Percentiles rank a stretch among this genome's conserved stretches.
Evolutionary conservation across 225 moss, liverwort and hornwort genomes (phyloP).

Genomic region (Physcomitrellopsis africana): DNA sequence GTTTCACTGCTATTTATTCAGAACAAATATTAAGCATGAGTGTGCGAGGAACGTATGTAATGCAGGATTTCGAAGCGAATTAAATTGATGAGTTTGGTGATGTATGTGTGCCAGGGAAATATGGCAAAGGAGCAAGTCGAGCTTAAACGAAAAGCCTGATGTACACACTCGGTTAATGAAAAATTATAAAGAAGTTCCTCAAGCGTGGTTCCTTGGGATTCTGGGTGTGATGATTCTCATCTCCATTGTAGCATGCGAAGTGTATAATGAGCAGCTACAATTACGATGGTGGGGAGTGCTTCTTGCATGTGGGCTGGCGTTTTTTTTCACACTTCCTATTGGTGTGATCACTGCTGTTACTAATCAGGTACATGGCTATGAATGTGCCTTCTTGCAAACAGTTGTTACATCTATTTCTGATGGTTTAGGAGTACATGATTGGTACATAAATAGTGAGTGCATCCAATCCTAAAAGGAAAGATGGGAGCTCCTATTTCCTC

Average conservation of each 20-base stretch:
- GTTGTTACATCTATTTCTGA: neutral
- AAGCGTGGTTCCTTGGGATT: conserved; percentile 61
- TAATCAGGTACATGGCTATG: conserved; percentile 59
- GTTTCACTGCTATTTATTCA: neutral
- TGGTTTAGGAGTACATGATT: neutral
- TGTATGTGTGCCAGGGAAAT: conserved; percentile 51
- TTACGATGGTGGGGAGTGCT: conserved; percentile 93
- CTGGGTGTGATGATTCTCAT: conserved; percentile 42
- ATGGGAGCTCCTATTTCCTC: neutral
- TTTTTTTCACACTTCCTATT: conserved; percentile 80
- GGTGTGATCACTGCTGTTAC: conserved; percentile 85
- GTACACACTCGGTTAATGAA: conserved; percentile 79
- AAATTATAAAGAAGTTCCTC: conserved; percentile 63
- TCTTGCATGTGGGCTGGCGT: conserved; percentile 59
- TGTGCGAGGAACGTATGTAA: neutral
- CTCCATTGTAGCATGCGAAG: conserved; percentile 50
- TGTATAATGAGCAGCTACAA: conserved; percentile 74
- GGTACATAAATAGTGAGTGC: neutral
- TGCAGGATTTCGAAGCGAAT: neutral
- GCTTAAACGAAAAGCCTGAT: conserved; percentile 58
- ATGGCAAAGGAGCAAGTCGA: conserved; percentile 59
- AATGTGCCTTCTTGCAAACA: neutral
- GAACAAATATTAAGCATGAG: neutral
- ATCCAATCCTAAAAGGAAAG: neutral
- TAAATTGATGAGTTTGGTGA: neutral